A percentile compares a stretch with the other conserved stretches of the same genome.
phyloP scores from a whole-genome alignment of 768 basidiomycete genomes.

The Podaxis pistillaris region DNA sequence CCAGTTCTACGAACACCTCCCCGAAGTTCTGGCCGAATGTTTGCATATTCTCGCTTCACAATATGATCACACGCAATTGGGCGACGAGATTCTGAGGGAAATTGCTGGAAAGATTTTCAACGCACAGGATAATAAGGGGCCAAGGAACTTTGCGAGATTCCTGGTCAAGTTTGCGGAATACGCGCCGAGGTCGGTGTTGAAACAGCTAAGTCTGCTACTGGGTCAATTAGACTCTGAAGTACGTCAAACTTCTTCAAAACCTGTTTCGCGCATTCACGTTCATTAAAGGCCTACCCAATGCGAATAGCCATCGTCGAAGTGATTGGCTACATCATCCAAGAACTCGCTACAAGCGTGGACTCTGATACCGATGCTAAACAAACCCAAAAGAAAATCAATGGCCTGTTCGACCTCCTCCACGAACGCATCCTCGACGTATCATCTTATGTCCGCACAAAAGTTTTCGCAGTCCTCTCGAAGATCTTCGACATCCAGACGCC shows the following conservation, averaged over 20 bases:
- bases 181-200: constrained; percentile 75
- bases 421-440: constrained; percentile 87
- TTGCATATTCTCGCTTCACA: constrained; percentile 77
- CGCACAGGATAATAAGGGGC: constrained; percentile 83
- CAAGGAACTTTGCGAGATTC: constrained; percentile 83
- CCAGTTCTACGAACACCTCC: constrained; percentile 92
- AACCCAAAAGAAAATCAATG: constrained; percentile 71
- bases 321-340: constrained; percentile 79
- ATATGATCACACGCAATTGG: constrained; percentile 85
- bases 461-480: constrained; percentile 71
- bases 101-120: constrained; percentile 77
- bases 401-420: constrained; percentile 79
- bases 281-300: constrained; percentile 85
- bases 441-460: constrained; percentile 90
- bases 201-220: constrained; percentile 85
- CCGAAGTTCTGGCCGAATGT: constrained; percentile 92
- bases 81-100: constrained; percentile 89
- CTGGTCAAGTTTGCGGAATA: constrained; percentile 78
- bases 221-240: constrained; percentile 93
- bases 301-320: constrained; percentile 93
- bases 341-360: constrained; percentile 61
- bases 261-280: not conserved
- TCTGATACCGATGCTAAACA: constrained; percentile 47
- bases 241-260: constrained; percentile 15
- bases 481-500: constrained; percentile 65